Base-by-base conservation (phyloP, 176 grass and related monocot genomes). In the Phyllostachys edulis region DNA sequence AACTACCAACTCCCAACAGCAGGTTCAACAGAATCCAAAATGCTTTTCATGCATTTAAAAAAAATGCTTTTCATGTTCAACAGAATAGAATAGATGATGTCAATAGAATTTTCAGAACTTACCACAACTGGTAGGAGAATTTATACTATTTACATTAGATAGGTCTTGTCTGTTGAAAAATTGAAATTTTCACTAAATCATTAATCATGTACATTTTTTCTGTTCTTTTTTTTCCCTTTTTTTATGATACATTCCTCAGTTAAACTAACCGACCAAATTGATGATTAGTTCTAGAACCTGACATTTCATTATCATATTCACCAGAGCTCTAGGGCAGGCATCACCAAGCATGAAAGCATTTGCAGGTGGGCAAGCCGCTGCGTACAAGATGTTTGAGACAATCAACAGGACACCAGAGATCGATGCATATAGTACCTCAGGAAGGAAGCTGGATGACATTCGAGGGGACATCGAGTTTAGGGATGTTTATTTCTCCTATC, bases 341-440 rank as follows among this genome's bases (percentile, higher is more conserved):
- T 93, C 94, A 2, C 94, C 94, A 85, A 92, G 94, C 90, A 88
- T 97, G 80, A 90, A 91, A 44, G 90, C 94, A 67, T 97, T 97
- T 94, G 94, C 89, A 54, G 85, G 91, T 26, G 94, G 94, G 42
- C 91, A 94, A 69, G 90, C 94, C 3, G 91, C 94, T 80, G 94
- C 94, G 17, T 94, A 90, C 73, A 97, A 97, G 50, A 97, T 97
- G 91, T 97, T 97, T 20, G 88, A 97, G 67, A 97, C 94, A 17
- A 97, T 97, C 54, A 97, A 92, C 45, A 89, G 94, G 84, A 88
- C 88, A 73, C 91, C 94, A 79, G 87, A 97, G 65, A 97, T 97
- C 4, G 94, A 97, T 47, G 60, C 92, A 0, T 94, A 91, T 42
- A 89, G 73, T 68, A 77, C 50, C 21, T 85, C 72, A 27, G 94